Evolutionary conservation across 2,329 filamentous ascomycete genomes (phyloP).

Genomic region (Colletotrichum sp.): DNA sequence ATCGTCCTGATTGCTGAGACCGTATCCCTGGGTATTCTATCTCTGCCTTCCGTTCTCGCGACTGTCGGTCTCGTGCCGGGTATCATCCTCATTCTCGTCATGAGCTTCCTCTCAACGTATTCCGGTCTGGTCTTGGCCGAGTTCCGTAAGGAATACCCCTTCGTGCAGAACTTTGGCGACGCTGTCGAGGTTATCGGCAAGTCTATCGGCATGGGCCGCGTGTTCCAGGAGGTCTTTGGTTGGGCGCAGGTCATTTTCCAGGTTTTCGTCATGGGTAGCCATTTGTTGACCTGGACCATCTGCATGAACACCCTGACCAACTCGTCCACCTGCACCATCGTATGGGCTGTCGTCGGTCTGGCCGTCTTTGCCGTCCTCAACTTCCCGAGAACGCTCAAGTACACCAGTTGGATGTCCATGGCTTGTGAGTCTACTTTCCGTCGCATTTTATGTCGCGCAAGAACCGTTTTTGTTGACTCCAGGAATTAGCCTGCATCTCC

Average conservation of each 20-base stretch:
- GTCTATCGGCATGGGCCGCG: constrained; percentile 50
- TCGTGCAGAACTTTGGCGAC: constrained; percentile 70
- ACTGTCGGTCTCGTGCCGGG: constrained; percentile 74
- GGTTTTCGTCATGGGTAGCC: constrained; percentile 72
- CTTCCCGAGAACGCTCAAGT: constrained; percentile 66
- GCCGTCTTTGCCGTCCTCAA: constrained; percentile 63
- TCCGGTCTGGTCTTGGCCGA: constrained; percentile 62
- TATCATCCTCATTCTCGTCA: constrained; percentile 73
- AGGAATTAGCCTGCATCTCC: constrained; percentile 55
- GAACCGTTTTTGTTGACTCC: not conserved
- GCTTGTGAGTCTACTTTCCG: constrained; percentile 41
- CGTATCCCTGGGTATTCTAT: constrained; percentile 63
- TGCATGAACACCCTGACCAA: constrained; percentile 69
- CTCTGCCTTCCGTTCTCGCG: constrained; percentile 77
- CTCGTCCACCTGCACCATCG: constrained; percentile 66
- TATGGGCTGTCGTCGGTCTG: constrained; percentile 66
- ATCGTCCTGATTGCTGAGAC: constrained; percentile 50
- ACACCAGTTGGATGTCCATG: constrained; percentile 67
- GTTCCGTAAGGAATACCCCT: constrained; percentile 74
- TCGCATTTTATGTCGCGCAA: not conserved
- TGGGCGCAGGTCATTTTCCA: constrained; percentile 65
- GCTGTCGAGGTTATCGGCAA: constrained; percentile 62
- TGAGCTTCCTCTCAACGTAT: constrained; percentile 71
- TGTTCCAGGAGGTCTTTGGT: constrained; percentile 65
- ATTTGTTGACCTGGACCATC: constrained; percentile 71